Evolutionary conservation across 352 stramenopile species (phyloP), one percentile per base, ranked within the genome.

Genomic region (Phytopythium montanum): DNA sequence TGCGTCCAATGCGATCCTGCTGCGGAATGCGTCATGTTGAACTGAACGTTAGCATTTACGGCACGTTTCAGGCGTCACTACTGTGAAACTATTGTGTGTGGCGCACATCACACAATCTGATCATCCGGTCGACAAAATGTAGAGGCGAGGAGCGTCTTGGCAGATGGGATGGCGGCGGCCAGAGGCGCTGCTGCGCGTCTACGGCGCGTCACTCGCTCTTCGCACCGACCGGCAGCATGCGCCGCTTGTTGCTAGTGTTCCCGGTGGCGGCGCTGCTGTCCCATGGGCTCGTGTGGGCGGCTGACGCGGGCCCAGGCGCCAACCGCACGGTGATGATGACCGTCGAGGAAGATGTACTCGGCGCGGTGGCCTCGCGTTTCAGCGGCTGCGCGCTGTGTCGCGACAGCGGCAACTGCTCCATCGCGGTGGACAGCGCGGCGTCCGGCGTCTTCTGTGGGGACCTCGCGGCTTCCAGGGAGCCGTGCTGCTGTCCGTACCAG

Each of bases 401-500:
- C 18, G 68, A 78, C 56, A 85, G 70, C 23, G 78, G 82, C 5
- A 89, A 88, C 62, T 92, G 82, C 66, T 90, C 82, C 6, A 48
- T 76, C 8, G 82, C 82, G 3, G 72, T 88, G 58, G 69, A 73
- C 25, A 81, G 87, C 44, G 57, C 54, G 42, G 62, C 58, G 10
- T 74, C 66, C 5, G 82, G 82, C 33, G 82, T 88, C 31, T 92
- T 86, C 64, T 92, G 82, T 38, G 82, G 82, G 41, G 78, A 90
- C 33, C 65, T 92, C 33, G 63, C 75, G 33, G 55, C 61, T 54
- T 80, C 72, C 60, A 68, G 72, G 26, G 59, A 71, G 25, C 72
- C 82, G 52, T 92, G 82, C 62, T 92, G 82, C 68, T 92, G 79
- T 61, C 48, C 70, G 58, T 90, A 77, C 65, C 81, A 70, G 49